These are phyloP conservation scores for Spinacia oleracea DNA, from an alignment of 179 eudicot genomes.

Conservation along the genomic window DNA sequence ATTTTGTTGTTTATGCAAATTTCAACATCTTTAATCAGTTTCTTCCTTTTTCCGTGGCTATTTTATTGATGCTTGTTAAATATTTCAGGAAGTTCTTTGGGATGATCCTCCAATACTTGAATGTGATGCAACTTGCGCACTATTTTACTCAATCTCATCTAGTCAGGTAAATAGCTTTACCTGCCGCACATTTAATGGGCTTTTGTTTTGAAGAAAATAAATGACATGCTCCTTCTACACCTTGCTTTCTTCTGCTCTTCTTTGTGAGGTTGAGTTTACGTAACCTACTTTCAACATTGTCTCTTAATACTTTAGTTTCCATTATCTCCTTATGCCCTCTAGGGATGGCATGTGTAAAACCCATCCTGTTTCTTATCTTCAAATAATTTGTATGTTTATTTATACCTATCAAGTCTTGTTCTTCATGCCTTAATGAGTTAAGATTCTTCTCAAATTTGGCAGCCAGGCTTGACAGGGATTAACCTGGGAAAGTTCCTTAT, in stretches of 20 bases:
- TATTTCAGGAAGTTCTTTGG: slow-evolving; percentile 86
- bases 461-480: slow-evolving; percentile 96
- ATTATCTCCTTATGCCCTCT: background rate
- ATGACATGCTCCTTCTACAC: background rate
- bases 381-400: background rate
- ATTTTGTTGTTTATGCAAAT: background rate
- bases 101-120: slow-evolving; percentile 88
- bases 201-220: background rate
- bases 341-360: background rate
- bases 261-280: background rate
- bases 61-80: slow-evolving; percentile 14
- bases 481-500: slow-evolving; percentile 96
- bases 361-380: slow-evolving; percentile 2
- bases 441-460: slow-evolving; percentile 32
- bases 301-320: background rate
- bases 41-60: background rate
- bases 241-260: background rate
- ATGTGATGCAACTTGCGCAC: slow-evolving; percentile 85
- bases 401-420: background rate
- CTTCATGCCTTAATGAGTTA: background rate
- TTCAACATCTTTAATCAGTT: background rate
- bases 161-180: slow-evolving; percentile 60
- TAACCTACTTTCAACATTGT: background rate
- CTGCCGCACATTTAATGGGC: background rate
- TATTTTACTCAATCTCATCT: slow-evolving; percentile 95